phyloP scores from a whole-genome alignment of 2,329 filamentous ascomycete species.

The Malbranchea cinnamomea region DNA sequence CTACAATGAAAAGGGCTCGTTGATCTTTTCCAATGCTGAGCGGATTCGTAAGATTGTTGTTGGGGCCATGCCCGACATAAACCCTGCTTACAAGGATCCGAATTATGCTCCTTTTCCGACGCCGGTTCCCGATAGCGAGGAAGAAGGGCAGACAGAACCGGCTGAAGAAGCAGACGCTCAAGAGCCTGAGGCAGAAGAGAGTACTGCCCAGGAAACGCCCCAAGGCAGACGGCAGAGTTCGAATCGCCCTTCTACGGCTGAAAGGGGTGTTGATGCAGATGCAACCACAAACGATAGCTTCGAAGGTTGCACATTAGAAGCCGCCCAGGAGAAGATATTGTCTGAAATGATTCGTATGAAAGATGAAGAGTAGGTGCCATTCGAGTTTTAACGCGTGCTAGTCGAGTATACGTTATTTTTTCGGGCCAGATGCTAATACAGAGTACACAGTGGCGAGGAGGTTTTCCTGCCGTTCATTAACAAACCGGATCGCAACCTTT shows the following conservation, averaged over 20 bases:
- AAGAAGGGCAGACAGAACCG: conserved; percentile 14
- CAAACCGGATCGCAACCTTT: conserved; percentile 55
- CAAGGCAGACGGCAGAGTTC: no score
- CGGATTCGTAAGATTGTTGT: conserved; percentile 72
- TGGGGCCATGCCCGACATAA: conserved; percentile 75
- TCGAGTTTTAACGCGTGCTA: conserved; percentile 7
- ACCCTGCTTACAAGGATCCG: conserved; percentile 61
- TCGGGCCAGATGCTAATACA: conserved; percentile 10
- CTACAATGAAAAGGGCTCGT: conserved; percentile 58
- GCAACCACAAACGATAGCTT: conserved; percentile 37
- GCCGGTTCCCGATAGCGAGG: conserved; percentile 47
- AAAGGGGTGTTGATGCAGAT: conserved; percentile 1
- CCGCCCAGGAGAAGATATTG: conserved; percentile 75
- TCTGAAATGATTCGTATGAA: conserved; percentile 54
- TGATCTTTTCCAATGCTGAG: conserved; percentile 70
- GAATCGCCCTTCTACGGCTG: no score
- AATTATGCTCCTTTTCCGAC: conserved; percentile 60
- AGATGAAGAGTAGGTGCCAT: conserved; percentile 44
- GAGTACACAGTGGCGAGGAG: conserved; percentile 40
- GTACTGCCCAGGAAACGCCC: no score
- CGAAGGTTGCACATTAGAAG: conserved; percentile 60
- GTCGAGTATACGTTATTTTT: conserved; percentile 5
- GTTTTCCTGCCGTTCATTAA: conserved; percentile 63
- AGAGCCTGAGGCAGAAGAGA: no score
- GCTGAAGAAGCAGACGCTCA: not conserved